Percentiles rank a stretch among this genome's conserved stretches.
Evolutionary conservation across 2,329 filamentous ascomycete genomes (phyloP).

Genomic region (Botryotinia globosa): DNA sequence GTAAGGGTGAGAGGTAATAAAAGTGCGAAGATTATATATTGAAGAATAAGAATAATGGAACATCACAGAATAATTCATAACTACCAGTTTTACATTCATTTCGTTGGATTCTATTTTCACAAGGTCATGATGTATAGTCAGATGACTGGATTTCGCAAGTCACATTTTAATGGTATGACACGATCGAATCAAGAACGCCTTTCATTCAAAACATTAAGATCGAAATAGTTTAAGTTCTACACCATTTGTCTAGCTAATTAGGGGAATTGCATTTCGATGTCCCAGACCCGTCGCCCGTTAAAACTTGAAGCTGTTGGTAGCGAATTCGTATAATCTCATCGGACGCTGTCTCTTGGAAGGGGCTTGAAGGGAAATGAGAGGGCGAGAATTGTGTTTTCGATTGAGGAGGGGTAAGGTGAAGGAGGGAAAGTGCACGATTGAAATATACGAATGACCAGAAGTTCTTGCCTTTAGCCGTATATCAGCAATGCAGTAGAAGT

Average conservation of each 20-base stretch:
- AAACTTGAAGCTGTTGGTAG: neutral
- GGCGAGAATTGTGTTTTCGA: neutral
- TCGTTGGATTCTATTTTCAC: neutral
- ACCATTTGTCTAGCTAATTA: neutral
- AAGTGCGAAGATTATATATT: neutral
- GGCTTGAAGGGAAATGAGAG: neutral
- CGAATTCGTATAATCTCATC: conserved; percentile 14
- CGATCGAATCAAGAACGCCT: neutral
- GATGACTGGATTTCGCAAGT: neutral
- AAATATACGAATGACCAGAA: neutral
- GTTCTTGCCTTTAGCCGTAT: neutral
- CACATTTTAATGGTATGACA: rapidly evolving
- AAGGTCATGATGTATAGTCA: rapidly evolving
- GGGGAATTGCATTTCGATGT: neutral
- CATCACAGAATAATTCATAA: neutral
- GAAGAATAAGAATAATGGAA: neutral
- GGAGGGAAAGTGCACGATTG: neutral
- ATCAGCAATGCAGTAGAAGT: neutral
- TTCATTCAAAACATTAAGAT: too few relatives aligned
- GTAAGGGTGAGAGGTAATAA: neutral
- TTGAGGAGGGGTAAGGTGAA: neutral
- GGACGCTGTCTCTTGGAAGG: neutral
- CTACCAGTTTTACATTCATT: neutral
- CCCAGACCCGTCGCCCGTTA: neutral
- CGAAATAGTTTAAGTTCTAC: too few relatives aligned